These are phyloP conservation scores for Fusarium nematophilum DNA, from an alignment of 2,329 filamentous ascomycete species.

Conservation along the genomic window DNA sequence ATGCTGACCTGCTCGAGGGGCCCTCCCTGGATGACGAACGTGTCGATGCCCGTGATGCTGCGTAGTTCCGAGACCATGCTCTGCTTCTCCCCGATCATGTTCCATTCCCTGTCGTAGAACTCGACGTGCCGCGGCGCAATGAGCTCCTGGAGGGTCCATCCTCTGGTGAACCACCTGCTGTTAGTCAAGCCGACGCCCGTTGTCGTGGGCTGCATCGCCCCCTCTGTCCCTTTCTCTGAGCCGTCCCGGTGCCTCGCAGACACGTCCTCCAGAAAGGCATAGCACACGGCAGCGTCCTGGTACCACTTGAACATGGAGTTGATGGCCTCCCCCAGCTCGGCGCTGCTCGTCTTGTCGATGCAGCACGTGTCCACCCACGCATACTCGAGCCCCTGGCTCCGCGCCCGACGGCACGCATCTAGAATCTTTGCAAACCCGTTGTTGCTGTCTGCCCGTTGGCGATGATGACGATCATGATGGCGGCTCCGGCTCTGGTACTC, in stretches of 20 bases:
- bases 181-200: background rate
- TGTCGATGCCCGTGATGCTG: background rate
- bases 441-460: background rate
- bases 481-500: background rate
- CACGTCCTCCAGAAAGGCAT: constrained; percentile 12
- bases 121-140: background rate
- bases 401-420: constrained; percentile 9
- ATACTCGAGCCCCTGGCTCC: constrained; percentile 14
- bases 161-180: constrained; percentile 14
- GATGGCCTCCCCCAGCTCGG: constrained; percentile 31
- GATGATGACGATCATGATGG: too few relatives aligned
- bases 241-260: background rate
- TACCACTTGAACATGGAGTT: constrained; percentile 36
- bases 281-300: constrained; percentile 11
- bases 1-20: constrained; percentile 3
- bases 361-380: constrained; percentile 32
- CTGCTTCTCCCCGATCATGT: constrained; percentile 1
- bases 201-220: background rate
- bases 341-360: constrained; percentile 28
- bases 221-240: background rate
- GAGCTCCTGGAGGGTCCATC: constrained; percentile 21
- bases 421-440: constrained; percentile 17
- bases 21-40: background rate
- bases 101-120: constrained; percentile 7
- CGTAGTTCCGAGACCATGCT: background rate